phyloP scores from a whole-genome alignment of 2,329 filamentous ascomycete genomes.

The Calonectria crousiana region DNA sequence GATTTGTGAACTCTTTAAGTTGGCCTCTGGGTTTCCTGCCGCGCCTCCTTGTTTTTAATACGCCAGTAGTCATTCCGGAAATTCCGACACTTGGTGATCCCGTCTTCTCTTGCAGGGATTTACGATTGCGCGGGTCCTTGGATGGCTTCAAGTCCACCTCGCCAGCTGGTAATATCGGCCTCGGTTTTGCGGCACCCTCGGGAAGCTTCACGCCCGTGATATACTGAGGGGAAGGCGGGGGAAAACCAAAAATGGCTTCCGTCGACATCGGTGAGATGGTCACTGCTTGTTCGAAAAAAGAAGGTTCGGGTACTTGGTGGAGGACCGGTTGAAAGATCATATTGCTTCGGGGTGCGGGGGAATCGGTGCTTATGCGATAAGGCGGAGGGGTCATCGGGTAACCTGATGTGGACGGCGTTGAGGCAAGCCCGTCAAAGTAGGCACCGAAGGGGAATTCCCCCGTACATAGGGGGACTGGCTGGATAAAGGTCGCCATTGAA shows the following conservation, averaged over 20 bases:
- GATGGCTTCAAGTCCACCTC: conserved; percentile 29
- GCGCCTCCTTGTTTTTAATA: conserved; percentile 40
- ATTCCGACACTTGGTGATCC: conserved; percentile 18
- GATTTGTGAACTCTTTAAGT: conserved; percentile 25
- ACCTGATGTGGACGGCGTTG: conserved; percentile 17
- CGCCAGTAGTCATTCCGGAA: background rate
- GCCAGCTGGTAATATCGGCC: conserved; percentile 24
- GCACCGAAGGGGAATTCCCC: conserved; percentile 16
- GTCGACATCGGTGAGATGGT: conserved; percentile 34
- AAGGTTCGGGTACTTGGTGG: conserved; percentile 35
- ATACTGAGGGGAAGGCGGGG: conserved; percentile 34
- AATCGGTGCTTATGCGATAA: conserved; percentile 37
- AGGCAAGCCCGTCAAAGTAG: conserved; percentile 13
- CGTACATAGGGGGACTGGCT: background rate
- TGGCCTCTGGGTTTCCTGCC: conserved; percentile 42
- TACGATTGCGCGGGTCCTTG: conserved; percentile 22
- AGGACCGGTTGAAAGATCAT: conserved; percentile 33
- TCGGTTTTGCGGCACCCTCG: conserved; percentile 10
- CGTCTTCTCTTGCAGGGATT: conserved; percentile 28
- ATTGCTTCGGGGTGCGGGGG: conserved; percentile 34
- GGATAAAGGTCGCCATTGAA: conserved; percentile 24
- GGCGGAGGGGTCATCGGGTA: conserved; percentile 33
- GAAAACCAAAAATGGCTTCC: conserved; percentile 33
- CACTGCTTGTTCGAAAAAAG: conserved; percentile 45
- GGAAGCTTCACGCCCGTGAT: conserved; percentile 15